phyloP scores from a whole-genome alignment of 2,329 filamentous ascomycete species.

The Fusarium tanahbumbuense region DNA sequence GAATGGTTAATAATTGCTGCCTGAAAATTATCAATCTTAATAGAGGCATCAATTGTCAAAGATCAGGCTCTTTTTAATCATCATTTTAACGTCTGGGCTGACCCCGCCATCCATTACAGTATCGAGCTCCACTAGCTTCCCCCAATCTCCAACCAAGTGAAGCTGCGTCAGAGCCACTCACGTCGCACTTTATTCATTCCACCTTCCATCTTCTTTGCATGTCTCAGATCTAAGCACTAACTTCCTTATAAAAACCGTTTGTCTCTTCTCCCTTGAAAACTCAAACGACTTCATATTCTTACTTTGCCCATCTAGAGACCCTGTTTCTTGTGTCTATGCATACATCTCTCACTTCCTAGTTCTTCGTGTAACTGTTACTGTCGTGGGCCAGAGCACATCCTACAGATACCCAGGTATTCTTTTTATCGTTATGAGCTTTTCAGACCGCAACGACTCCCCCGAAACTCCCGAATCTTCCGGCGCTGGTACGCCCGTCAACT shows the following conservation, averaged over 20 bases:
- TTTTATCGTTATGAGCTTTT: conserved; percentile 35
- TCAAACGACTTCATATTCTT: not conserved
- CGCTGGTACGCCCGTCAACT: conserved; percentile 39
- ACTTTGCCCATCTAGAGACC: not conserved
- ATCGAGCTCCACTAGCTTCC: conserved; percentile 35
- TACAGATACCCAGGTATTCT: not conserved
- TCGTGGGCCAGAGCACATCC: not conserved
- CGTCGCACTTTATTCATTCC: conserved; percentile 1
- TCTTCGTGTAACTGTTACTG: not conserved
- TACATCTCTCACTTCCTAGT: conserved; percentile 5
- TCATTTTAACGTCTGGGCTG: conserved; percentile 3
- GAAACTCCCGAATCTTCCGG: conserved; percentile 42
- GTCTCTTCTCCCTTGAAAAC: not conserved
- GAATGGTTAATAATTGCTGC: conserved; percentile 6
- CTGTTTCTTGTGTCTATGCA: conserved; percentile 4
- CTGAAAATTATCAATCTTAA: not conserved
- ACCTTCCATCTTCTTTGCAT: conserved; percentile 2
- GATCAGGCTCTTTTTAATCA: conserved; percentile 20
- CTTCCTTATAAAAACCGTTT: conserved; percentile 2
- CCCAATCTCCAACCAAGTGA: conserved; percentile 15
- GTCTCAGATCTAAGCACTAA: conserved; percentile 19
- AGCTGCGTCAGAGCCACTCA: conserved; percentile 8
- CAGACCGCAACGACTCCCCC: conserved; percentile 39
- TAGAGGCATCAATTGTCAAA: not conserved
- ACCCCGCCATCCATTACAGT: conserved; percentile 26